Evolutionary conservation across 208 protist species (phyloP).

Genomic region (Leptomonas pyrrhocoris): DNA sequence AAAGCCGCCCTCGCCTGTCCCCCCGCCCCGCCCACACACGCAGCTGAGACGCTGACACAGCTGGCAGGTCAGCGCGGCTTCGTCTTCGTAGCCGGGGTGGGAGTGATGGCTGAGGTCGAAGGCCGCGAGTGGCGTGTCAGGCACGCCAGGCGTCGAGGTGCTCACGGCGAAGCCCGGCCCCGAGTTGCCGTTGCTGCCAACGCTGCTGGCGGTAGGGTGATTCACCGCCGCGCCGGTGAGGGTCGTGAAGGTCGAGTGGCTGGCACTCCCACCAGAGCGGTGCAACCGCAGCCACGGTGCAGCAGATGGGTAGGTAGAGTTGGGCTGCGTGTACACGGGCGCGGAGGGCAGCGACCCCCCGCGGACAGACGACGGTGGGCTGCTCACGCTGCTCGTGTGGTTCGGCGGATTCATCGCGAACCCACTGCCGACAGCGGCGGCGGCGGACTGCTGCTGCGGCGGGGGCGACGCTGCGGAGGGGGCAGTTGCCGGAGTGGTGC

Average conservation of each 20-base stretch:
- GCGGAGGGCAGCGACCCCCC: background rate
- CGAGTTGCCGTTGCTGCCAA: background rate
- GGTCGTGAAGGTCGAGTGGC: background rate
- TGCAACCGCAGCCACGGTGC: conserved; percentile 14
- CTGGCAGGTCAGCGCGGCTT: background rate
- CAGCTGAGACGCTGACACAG: conserved; percentile 1
- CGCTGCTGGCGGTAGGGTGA: background rate
- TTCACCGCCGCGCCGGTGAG: background rate
- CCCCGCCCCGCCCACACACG: conserved; percentile 1
- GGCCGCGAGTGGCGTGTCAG: conserved; percentile 1
- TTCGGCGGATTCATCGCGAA: background rate
- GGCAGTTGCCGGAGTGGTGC: background rate
- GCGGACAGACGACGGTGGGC: background rate
- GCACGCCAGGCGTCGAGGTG: background rate
- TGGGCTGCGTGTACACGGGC: background rate
- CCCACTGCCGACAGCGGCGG: background rate
- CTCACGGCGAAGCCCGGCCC: too few species aligned
- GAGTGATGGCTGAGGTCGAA: background rate
- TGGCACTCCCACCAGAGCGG: background rate
- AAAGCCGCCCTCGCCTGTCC: conserved; percentile 9
- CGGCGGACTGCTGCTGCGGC: too few species aligned
- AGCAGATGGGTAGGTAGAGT: background rate
- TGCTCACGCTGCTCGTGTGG: background rate
- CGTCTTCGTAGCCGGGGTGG: background rate
- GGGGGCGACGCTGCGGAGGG: background rate